phyloP scores from a whole-genome alignment of 139 green algal species.

The Mychonastes homosphaera region DNA sequence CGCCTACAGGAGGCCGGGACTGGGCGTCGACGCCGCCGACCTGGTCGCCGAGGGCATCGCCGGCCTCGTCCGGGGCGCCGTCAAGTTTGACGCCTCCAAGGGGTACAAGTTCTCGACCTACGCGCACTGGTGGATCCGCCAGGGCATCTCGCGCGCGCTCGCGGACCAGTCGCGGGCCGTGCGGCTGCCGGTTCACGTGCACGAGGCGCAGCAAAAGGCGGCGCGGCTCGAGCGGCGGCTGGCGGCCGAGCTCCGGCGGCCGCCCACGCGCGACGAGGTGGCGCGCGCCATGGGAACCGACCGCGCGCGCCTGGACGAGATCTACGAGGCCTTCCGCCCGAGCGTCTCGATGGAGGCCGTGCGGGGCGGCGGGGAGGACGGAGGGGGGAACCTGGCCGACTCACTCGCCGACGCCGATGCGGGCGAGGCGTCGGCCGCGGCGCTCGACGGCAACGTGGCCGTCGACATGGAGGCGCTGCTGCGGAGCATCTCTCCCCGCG shows the following conservation, averaged over 20 bases:
- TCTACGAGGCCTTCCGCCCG: not conserved
- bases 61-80: constrained; percentile 69
- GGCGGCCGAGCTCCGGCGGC: constrained; percentile 16
- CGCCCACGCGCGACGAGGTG: constrained; percentile 44
- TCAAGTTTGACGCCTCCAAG: constrained; percentile 81
- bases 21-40: constrained; percentile 47
- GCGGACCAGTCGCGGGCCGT: constrained; percentile 54
- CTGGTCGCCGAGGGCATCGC: constrained; percentile 70
- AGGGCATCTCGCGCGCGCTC: constrained; percentile 55
- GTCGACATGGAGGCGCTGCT: constrained; percentile 71
- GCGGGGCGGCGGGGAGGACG: constrained; percentile 8
- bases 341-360: not conserved
- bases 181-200: constrained; percentile 70
- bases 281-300: constrained; percentile 37
- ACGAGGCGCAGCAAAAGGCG: constrained; percentile 47
- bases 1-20: constrained; percentile 66
- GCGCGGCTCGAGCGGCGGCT: constrained; percentile 23
- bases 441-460: too few relatives aligned
- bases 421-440: too few relatives aligned
- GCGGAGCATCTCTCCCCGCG: constrained; percentile 54
- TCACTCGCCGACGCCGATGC: constrained; percentile 18
- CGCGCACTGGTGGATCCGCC: constrained; percentile 95
- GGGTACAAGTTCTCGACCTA: constrained; percentile 97
- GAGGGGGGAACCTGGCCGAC: constrained; percentile 22
- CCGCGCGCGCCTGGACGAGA: not conserved